phyloP scores from a whole-genome alignment of 164 flowering plant genomes.

The Chimonanthus praecox region DNA sequence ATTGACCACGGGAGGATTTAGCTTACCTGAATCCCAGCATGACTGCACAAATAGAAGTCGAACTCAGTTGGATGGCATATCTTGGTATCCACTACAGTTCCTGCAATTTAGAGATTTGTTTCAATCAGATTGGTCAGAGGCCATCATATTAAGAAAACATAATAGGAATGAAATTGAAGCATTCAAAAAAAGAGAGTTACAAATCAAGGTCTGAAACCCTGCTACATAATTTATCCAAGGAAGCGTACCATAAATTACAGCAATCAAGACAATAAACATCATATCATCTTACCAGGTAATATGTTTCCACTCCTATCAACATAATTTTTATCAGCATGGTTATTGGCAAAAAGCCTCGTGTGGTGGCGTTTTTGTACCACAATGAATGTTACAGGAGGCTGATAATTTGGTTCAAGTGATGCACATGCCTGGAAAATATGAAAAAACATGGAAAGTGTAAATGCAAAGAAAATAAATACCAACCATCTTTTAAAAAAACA shows the following conservation, averaged over 20 bases:
- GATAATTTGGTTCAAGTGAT: conserved; percentile 16
- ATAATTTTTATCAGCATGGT: conserved; percentile 9
- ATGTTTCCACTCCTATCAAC: conserved; percentile 21
- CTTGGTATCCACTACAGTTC: conserved; percentile 61
- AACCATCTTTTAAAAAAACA: not conserved
- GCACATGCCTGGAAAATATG: conserved; percentile 21
- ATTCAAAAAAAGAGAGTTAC: not conserved
- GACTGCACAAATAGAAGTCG: conserved; percentile 61
- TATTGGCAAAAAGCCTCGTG: conserved; percentile 14
- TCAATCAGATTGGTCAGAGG: not conserved
- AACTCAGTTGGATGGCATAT: conserved; percentile 67
- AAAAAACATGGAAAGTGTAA: not conserved
- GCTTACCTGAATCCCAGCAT: conserved; percentile 61
- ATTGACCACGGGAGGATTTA: not conserved
- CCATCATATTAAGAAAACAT: not conserved
- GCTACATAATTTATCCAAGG: not conserved
- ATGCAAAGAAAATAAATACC: not conserved
- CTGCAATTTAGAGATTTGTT: conserved; percentile 20
- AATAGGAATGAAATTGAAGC: not conserved
- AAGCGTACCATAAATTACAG: not conserved
- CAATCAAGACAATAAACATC: not conserved
- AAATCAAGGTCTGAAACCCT: no score
- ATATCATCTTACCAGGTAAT: conserved; percentile 13
- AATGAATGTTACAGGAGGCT: conserved; percentile 19
- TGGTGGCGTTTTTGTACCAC: conserved; percentile 22